These are phyloP conservation scores for Phytopythium litorale DNA, from an alignment of 352 stramenopile species.

Conservation along the genomic window DNA sequence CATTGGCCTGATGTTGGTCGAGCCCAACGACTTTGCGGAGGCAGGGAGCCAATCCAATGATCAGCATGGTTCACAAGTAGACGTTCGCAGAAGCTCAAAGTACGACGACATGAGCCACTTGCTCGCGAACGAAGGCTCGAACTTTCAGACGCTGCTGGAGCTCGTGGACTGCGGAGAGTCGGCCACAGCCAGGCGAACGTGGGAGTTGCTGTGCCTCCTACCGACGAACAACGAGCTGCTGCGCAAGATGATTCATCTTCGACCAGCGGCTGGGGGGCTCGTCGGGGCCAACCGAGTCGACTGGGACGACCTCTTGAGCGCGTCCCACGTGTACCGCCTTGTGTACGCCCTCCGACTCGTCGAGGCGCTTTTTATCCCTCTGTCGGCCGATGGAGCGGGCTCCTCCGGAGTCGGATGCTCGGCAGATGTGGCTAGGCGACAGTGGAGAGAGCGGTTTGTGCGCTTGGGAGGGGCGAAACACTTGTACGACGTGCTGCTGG, in stretches of 20 bases:
- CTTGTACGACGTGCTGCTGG: constrained; percentile 35
- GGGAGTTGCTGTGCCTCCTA: constrained; percentile 67
- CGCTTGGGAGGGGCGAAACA: constrained; percentile 49
- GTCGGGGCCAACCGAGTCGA: constrained; percentile 14
- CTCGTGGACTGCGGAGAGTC: constrained; percentile 45
- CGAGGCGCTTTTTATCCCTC: constrained; percentile 59
- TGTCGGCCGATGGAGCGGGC: constrained; percentile 1
- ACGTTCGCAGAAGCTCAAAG: neutral
- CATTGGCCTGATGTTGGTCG: constrained; percentile 4
- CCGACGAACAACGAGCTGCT: constrained; percentile 66
- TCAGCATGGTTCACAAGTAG: constrained; percentile 4
- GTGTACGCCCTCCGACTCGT: constrained; percentile 67
- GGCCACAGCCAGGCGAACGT: constrained; percentile 52
- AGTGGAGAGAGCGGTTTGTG: constrained; percentile 79
- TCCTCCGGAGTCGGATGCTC: neutral
- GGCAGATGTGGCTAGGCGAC: constrained; percentile 36
- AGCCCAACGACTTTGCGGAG: neutral
- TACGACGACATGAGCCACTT: constrained; percentile 44
- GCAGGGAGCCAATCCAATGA: neutral
- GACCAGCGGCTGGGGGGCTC: constrained; percentile 11
- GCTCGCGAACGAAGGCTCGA: constrained; percentile 46
- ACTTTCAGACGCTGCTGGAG: constrained; percentile 60
- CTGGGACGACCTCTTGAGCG: constrained; percentile 48
- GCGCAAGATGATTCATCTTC: constrained; percentile 60
- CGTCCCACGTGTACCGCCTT: constrained; percentile 43